Base-by-base conservation (phyloP, 192 early-diverging fungal species). In the Haplosporangium gracile region DNA sequence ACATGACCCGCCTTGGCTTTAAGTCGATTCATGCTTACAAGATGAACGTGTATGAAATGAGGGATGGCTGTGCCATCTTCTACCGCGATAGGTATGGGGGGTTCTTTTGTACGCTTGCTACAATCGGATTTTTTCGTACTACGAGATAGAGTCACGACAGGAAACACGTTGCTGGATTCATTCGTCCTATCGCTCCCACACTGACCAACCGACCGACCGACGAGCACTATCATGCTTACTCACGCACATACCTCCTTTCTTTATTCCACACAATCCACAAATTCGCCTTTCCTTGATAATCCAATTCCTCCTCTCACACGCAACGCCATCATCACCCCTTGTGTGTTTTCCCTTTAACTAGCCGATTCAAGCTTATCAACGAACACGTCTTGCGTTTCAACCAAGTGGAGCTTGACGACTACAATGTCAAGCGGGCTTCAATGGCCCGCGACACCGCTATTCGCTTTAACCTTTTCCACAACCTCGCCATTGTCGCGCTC, bases 51-150 rank as follows among this genome's bases (percentile, higher is more conserved):
- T 80, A 85, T 38, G 83, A 85, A 47, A 85, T 85, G 83, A 74
- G 83, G 70, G 83, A 85, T 34, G 83, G 83, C 29, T 85, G 83
- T 77, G 83, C 83, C 70, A 85, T 85, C 38, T 85, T 85, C 42
- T 85, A 80, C 60, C 83, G 83, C 29, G 83, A 85, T 36, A 85
- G 78, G 83, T 85, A 80, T 68, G 63, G n/a, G n/a, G n/a, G n/a
- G n/a, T n/a, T n/a, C n/a, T 22, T 55, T 2, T 32, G 5, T 6
- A 13, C 49, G 39, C 70, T 63, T n/a, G 26, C 65, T 65, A n/a
- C 16, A 70, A 70, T 42, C 24, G 40, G 38, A 70, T 70, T 70
- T 42, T 70, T 71, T n/a, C 2, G 38, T 40, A 24, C n/a, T 26
- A 71, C 70, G 70, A 71, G 70, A 71, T 38, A 22, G 39, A 24